A percentile compares a stretch with the other conserved stretches of the same genome.
Evolutionary conservation across 768 basidiomycete species (phyloP).

Genomic region (Coprinopsis strossmayeri): DNA sequence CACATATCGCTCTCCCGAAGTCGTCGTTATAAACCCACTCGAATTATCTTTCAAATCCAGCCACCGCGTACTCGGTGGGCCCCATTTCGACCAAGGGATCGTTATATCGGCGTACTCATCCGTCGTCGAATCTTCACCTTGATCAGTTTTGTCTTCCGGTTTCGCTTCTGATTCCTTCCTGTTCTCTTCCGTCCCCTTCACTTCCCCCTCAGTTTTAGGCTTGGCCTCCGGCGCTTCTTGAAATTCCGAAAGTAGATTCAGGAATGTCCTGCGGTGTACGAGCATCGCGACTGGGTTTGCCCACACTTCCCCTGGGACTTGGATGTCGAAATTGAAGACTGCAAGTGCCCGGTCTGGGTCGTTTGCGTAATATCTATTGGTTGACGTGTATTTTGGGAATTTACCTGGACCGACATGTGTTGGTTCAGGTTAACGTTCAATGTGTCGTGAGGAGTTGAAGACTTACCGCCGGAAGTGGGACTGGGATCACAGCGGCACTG

Average conservation of each 20-base stretch:
- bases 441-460: too few species aligned
- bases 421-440: conserved; percentile 5
- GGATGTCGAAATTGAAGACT: conserved; percentile 7
- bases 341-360: conserved; percentile 12
- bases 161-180: not conserved
- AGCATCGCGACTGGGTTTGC: conserved; percentile 7
- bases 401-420: conserved; percentile 1
- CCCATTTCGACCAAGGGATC: conserved; percentile 8
- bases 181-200: not conserved
- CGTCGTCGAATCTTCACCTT: not conserved
- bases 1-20: conserved; percentile 12
- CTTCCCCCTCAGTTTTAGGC: not conserved
- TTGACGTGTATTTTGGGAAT: conserved; percentile 9
- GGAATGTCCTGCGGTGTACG: conserved; percentile 9
- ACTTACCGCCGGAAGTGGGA: not conserved
- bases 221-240: not conserved
- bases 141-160: too few species aligned
- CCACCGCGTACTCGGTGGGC: conserved; percentile 8
- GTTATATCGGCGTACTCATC: not conserved
- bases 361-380: conserved; percentile 9
- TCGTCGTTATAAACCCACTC: conserved; percentile 11
- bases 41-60: conserved; percentile 1
- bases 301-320: not conserved
- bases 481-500: conserved; percentile 7
- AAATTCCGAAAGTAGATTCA: not conserved